Evolutionary conservation across 2,329 filamentous ascomycete genomes (phyloP).

Genomic region (Thielaviopsis musarum): DNA sequence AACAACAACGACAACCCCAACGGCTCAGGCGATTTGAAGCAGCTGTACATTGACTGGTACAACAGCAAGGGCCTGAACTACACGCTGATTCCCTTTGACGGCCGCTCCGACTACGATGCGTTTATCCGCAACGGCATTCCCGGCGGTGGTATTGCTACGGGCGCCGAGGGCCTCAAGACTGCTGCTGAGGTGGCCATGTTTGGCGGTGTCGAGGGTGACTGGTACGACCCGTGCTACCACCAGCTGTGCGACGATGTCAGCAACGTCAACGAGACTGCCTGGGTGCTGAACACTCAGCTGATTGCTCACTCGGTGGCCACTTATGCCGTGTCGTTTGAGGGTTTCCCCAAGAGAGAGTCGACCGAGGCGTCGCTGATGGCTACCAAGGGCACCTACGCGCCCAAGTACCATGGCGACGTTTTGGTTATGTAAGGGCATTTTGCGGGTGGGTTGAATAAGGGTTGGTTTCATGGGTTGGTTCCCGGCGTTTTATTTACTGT

Average conservation of each 20-base stretch:
- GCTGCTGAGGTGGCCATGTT: conserved; percentile 46
- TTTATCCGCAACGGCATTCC: conserved; percentile 61
- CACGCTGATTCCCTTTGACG: conserved; percentile 59
- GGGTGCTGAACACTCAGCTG: conserved; percentile 44
- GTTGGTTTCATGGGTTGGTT: neutral
- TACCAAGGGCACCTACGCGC: conserved; percentile 18
- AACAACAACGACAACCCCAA: conserved; percentile 53
- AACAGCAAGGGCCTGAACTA: conserved; percentile 42
- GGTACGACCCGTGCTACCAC: conserved; percentile 45
- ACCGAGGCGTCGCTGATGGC: conserved; percentile 16
- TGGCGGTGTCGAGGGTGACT: conserved; percentile 49
- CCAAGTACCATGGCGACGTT: conserved; percentile 34
- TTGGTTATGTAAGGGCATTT: conserved; percentile 25
- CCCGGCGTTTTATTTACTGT: neutral
- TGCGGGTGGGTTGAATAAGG: neutral
- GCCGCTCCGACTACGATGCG: conserved; percentile 62
- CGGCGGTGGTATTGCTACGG: conserved; percentile 59
- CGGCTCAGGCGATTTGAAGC: conserved; percentile 52
- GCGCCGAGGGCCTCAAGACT: conserved; percentile 63
- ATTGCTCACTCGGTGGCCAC: conserved; percentile 60
- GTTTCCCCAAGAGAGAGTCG: conserved; percentile 39
- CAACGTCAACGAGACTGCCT: conserved; percentile 43
- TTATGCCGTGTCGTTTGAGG: conserved; percentile 47
- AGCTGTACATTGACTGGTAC: conserved; percentile 54
- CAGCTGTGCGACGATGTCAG: conserved; percentile 41